phyloP scores from a whole-genome alignment of 2,329 filamentous ascomycete genomes.

The Fusarium pseudograminearum region DNA sequence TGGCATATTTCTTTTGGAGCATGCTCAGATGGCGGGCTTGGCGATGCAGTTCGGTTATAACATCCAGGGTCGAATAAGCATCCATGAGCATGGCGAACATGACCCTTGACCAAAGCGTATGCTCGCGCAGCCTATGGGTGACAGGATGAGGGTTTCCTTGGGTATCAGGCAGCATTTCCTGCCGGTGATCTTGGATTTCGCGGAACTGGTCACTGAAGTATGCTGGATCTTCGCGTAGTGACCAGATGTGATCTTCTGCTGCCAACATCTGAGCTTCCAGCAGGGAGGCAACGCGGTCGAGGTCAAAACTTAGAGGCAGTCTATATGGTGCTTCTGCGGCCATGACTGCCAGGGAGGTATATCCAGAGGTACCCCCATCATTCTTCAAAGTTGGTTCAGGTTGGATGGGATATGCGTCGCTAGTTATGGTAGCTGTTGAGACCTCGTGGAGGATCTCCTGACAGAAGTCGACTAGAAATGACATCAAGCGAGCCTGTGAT shows the following conservation, averaged over 20 bases:
- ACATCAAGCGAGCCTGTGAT: too few relatives aligned
- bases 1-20: not conserved
- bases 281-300: slow-evolving; percentile 58
- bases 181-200: slow-evolving; percentile 59
- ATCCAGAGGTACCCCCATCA: too few relatives aligned
- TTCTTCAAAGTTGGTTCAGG: too few relatives aligned
- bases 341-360: slow-evolving; percentile 54
- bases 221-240: slow-evolving; percentile 68
- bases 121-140: not conserved
- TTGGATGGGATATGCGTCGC: too few relatives aligned
- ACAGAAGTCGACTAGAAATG: too few relatives aligned
- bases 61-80: not conserved
- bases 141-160: too few relatives aligned
- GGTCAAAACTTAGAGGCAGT: slow-evolving; percentile 59
- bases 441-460: too few relatives aligned
- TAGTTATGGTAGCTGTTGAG: too few relatives aligned
- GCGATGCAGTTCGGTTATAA: not conserved
- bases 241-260: slow-evolving; percentile 66
- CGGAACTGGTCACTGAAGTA: slow-evolving; percentile 63
- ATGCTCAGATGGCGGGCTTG: not conserved
- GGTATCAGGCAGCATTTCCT: not conserved
- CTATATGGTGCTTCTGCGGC: slow-evolving; percentile 66
- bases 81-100: not conserved
- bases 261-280: slow-evolving; percentile 56
- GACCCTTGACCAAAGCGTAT: not conserved